phyloP scores from a whole-genome alignment of 2,329 filamentous ascomycete genomes.

The Epichloe scottii region DNA sequence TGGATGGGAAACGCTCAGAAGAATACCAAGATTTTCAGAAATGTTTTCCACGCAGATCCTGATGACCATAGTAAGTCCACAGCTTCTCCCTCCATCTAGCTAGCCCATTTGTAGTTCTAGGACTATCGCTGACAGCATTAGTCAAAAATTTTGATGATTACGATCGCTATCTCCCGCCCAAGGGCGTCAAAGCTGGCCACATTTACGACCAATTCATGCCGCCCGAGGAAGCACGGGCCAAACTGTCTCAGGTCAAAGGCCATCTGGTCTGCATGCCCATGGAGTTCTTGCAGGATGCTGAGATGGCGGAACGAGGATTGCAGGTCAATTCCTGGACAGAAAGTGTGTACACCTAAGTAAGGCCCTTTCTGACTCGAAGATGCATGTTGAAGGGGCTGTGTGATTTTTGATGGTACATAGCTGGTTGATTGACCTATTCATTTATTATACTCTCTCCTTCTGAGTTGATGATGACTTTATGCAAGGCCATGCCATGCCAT shows the following conservation, averaged over 20 bases:
- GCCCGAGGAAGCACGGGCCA: conserved; percentile 56
- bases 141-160: conserved; percentile 88
- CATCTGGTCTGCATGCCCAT: conserved; percentile 96
- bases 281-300: conserved; percentile 67
- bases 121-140: conserved; percentile 14
- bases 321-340: conserved; percentile 80
- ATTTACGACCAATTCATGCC: conserved; percentile 71
- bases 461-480: background rate
- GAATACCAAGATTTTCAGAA: conserved; percentile 66
- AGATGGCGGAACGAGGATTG: conserved; percentile 82
- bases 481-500: background rate
- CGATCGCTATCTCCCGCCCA: conserved; percentile 59
- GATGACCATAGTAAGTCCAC: conserved; percentile 58
- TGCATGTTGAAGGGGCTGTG: background rate
- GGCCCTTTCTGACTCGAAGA: background rate
- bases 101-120: background rate
- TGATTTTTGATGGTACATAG: background rate
- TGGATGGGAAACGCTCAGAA: conserved; percentile 58
- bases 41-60: conserved; percentile 77
- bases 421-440: background rate
- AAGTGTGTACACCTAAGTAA: conserved; percentile 60
- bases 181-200: conserved; percentile 69
- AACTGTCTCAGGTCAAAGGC: conserved; percentile 69
- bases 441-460: background rate
- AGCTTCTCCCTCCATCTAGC: background rate